Base-by-base conservation (phyloP, 139 green algal species). In the Chlamydomonas sp. region DNA sequence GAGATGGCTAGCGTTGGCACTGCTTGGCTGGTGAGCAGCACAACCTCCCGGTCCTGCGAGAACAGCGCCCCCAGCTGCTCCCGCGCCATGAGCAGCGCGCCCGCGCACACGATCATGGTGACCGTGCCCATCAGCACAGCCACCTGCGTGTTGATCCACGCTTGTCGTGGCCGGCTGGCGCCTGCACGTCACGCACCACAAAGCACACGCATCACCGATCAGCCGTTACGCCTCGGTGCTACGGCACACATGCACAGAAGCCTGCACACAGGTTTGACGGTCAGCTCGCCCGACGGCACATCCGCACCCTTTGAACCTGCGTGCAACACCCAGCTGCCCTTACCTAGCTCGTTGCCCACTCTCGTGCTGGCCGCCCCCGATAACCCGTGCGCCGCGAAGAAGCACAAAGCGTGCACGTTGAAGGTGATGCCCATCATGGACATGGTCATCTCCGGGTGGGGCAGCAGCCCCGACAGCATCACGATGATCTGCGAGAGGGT, bases 401-500 rank as follows among this genome's bases (percentile, higher is more conserved):
- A 97, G 85, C 93, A 93, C 9, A 96, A 83, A 6, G 91, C 91
- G 16, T 94, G 91, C 4, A 96, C 83, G 79, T 96, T 96, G 90
- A 97, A 93, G 31, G 91, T 93, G 62, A 96, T 93, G 17, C 95
- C 95, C 93, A 97, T 97, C 89, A 96, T 95, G 15, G 89, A 92
- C 82, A 98, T 94, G 2, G 91, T 92, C 87, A 92, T 90, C 72
- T 95, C 92, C 0, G 92, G 93, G 2, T 80, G 77, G 0, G 93
- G 93, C 72, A 95, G 81, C 86, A 95, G 85, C 0, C 93, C 93
- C 15, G 85, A 92, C 6, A 95, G 87, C 76, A 96, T 93, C 4
- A 97, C 90, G 16, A 96, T 92, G 71, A 94, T 89, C 31, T 88
- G 63, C 3, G 49, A 49, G 31, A 49, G 31, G 31, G 31, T 49